Percentiles rank a stretch among this genome's conserved stretches.
phyloP scores from a whole-genome alignment of 1,139 yeast species.

The Hansenula sp. region DNA sequence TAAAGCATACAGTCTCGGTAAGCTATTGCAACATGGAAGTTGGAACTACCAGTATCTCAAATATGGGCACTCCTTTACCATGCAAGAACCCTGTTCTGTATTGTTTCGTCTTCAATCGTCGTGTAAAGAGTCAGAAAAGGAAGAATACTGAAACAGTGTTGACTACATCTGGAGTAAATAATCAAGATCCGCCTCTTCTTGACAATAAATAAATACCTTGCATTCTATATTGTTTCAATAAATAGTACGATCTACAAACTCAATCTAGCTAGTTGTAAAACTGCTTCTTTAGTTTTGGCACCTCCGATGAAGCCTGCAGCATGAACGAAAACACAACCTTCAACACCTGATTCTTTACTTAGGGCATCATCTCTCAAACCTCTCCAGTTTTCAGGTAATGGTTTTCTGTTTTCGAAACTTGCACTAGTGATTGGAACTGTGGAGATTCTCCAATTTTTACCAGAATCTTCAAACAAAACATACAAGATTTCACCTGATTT shows the following conservation, averaged over 20 bases:
- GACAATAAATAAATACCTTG: neutral
- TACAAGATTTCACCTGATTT: conserved; percentile 60
- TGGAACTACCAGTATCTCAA: no score
- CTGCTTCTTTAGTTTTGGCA: conserved; percentile 76
- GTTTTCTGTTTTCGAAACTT: conserved; percentile 80
- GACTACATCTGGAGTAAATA: no score
- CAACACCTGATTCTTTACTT: conserved; percentile 68
- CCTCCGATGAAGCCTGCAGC: conserved; percentile 99
- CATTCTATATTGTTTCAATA: neutral
- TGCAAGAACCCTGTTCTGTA: no score
- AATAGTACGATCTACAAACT: conserved; percentile 30
- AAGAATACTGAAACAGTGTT: no score
- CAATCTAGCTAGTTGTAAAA: conserved; percentile 65
- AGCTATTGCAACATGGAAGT: no score
- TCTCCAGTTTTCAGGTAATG: conserved; percentile 89
- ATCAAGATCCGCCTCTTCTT: no score
- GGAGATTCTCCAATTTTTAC: conserved; percentile 80
- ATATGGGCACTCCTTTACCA: no score
- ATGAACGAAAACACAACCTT: conserved; percentile 86
- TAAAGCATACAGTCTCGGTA: no score
- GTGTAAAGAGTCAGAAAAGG: no score
- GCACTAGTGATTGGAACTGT: conserved; percentile 76
- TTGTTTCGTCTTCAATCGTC: no score
- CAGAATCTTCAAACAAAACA: conserved; percentile 74
- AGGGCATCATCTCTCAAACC: conserved; percentile 88